Conservation (phyloP, 148 eudicot genomes). For the Nepenthes gracilis region DNA sequence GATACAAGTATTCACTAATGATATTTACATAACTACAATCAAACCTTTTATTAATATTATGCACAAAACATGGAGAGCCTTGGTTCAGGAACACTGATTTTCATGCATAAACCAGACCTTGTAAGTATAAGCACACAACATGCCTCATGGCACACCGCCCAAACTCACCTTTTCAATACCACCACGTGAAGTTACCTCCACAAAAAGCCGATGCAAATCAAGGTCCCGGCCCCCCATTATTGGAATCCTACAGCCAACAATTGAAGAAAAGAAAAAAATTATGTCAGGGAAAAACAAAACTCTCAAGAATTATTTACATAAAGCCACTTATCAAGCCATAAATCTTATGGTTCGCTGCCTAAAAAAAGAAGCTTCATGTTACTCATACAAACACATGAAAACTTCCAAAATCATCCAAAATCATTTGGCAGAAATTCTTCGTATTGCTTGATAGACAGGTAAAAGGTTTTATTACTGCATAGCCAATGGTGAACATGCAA, state of each 20-base stretch:
- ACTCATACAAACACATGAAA: too few species aligned
- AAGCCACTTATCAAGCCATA: neutral
- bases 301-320: neutral
- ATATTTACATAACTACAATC: too few species aligned
- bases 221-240: conserved; percentile 83
- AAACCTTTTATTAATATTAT: too few species aligned
- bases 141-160: conserved; percentile 1
- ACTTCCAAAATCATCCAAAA: too few species aligned
- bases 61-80: too few species aligned
- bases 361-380: too few species aligned
- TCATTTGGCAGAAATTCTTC: neutral
- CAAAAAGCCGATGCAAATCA: conserved; percentile 84
- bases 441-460: neutral
- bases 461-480: neutral
- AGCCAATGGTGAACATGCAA: too few species aligned
- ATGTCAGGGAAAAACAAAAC: neutral
- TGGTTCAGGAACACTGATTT: neutral
- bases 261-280: neutral
- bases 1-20: too few species aligned
- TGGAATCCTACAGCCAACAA: conserved; percentile 59
- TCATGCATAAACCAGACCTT: neutral
- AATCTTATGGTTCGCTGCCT: too few species aligned
- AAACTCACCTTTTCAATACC: conserved; percentile 63
- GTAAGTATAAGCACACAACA: neutral
- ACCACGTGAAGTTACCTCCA: conserved; percentile 97